Evolutionary conservation across 331 rosid genomes (phyloP), one percentile per base, ranked within the genome.

Genomic region (Malus hybrid): DNA sequence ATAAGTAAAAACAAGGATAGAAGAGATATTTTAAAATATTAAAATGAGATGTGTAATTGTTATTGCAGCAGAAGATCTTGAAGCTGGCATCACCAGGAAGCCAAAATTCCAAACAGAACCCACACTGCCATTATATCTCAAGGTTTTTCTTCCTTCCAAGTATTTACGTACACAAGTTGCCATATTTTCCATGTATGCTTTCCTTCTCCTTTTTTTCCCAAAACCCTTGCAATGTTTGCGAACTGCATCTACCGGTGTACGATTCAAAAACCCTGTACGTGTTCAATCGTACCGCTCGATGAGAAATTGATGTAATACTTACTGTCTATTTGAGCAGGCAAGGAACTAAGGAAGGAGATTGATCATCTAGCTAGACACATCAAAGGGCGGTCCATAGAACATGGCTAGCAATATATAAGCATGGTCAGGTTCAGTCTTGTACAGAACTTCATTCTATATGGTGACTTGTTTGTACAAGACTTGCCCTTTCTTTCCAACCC

Each of bases 401-500:
- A 85, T 86, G 87, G 87, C 88, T 88, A 85, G 83, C 90, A 87
- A 10, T 52, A 85, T 93, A 84, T 85, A 28, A 83, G 85, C 90
- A 83, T 87, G 85, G 80, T 78, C 97, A 93, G 94, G 97, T 91
- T 89, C 87, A 88, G 97, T 89, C 93, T 91, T 89, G 98, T 87
- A 89, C 96, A 79, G 79, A 78, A 88, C 78, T 85, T 91, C 87
- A 85, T 88, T 84, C 80, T 83, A 78, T 80, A 77, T 82, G 91
- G 76, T 84, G 91, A 78, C 68, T 72, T 78, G 78, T 75, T 58
- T 86, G 92, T 93, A 88, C 98, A 93, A 89, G 96, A 89, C 93
- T 84, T 75, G 76, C 87, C 90, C 85, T 75, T 82, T 75, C 83
- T 85, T 85, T 86, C 86, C 29, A 22, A 22, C 15, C 66, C 78